phyloP scores from a whole-genome alignment of 805 yeast species.

The Ogataea neopini region DNA sequence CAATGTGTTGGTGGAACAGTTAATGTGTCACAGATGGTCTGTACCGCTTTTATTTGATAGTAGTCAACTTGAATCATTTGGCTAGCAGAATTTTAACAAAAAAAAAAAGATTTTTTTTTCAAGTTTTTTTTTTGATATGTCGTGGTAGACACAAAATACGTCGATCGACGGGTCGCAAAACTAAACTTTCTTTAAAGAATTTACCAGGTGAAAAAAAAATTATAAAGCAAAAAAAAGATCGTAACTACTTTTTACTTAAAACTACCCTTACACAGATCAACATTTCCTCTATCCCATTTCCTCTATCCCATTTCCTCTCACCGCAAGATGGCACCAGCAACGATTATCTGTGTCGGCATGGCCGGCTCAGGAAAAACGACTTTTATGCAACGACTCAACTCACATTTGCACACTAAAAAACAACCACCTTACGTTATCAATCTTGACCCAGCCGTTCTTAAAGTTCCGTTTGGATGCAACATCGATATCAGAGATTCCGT shows the following conservation, averaged over 20 bases:
- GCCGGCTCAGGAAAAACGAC: constrained; percentile 93
- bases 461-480: constrained; percentile 91
- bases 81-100: background rate
- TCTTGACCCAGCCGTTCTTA: constrained; percentile 93
- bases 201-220: background rate
- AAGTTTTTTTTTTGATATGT: background rate
- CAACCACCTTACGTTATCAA: constrained; percentile 89
- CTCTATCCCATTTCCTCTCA: background rate
- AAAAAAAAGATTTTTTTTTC: background rate
- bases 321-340: constrained; percentile 34
- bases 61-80: background rate
- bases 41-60: background rate
- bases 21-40: background rate
- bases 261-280: too few relatives aligned
- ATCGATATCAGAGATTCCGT: constrained; percentile 96
- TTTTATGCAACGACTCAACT: constrained; percentile 90
- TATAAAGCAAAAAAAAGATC: too few relatives aligned
- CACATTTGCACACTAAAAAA: constrained; percentile 75
- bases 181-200: background rate
- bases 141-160: background rate
- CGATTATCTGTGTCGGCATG: constrained; percentile 44
- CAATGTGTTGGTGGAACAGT: background rate
- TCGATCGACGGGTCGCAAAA: constrained; percentile 1
- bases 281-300: too few relatives aligned
- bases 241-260: too few relatives aligned